Percentiles rank a stretch among this genome's conserved stretches.
Conservation (phyloP, 1,139 yeast genomes). For the Wickerhamiella pararugosa region DNA sequence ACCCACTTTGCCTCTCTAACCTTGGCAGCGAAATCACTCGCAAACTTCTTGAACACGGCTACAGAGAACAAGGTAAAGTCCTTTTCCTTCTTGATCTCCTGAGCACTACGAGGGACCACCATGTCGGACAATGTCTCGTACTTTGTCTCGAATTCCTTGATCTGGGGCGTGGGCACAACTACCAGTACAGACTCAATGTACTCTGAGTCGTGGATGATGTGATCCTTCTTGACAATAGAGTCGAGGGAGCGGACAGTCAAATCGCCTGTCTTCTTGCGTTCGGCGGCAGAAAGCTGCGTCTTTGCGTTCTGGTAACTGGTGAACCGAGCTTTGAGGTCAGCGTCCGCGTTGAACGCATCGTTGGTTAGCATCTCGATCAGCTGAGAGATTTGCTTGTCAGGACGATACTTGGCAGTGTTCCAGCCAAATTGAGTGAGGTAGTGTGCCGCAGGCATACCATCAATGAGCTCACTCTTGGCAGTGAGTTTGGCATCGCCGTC, state of each 20-base stretch:
- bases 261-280: slow-evolving; percentile 87
- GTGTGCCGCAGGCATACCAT: slow-evolving; percentile 38
- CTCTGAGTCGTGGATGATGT: slow-evolving; percentile 75
- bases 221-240: slow-evolving; percentile 70
- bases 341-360: slow-evolving; percentile 71
- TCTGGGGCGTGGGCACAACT: slow-evolving; percentile 64
- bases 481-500: slow-evolving; percentile 36
- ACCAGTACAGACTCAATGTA: slow-evolving; percentile 68
- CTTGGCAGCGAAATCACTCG: slow-evolving; percentile 49
- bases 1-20: slow-evolving; percentile 81
- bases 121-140: slow-evolving; percentile 69
- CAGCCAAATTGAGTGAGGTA: slow-evolving; percentile 67
- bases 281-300: slow-evolving; percentile 72
- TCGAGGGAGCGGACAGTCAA: slow-evolving; percentile 80
- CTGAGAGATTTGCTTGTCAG: slow-evolving; percentile 69
- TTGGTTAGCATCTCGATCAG: slow-evolving; percentile 53
- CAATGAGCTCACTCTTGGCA: slow-evolving; percentile 34
- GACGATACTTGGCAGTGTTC: slow-evolving; percentile 75
- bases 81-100: slow-evolving; percentile 48
- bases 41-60: slow-evolving; percentile 71
- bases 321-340: slow-evolving; percentile 60
- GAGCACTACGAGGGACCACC: slow-evolving; percentile 87
- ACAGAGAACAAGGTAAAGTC: slow-evolving; percentile 65
- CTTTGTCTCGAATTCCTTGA: slow-evolving; percentile 42
- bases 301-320: slow-evolving; percentile 67